These are phyloP conservation scores for Hansenula sp. DNA, from an alignment of 1,139 yeast genomes.

Conservation along the genomic window DNA sequence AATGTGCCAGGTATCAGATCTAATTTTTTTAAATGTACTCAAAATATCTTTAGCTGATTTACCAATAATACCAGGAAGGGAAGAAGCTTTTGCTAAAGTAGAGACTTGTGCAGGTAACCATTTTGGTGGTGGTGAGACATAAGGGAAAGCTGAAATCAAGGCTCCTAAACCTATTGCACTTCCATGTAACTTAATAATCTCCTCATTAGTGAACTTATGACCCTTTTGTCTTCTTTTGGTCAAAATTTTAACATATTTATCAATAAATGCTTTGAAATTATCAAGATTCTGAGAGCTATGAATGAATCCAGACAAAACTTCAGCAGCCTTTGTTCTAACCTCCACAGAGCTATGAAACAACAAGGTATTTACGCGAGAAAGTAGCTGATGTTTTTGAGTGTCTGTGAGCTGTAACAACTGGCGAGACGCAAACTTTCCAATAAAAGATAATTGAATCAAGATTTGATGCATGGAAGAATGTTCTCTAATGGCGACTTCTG, in stretches of 20 bases:
- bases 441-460: constrained; percentile 60
- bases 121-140: constrained; percentile 82
- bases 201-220: constrained; percentile 34
- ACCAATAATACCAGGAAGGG: constrained; percentile 74
- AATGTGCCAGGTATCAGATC: constrained; percentile 96
- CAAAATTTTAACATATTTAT: constrained; percentile 35
- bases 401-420: constrained; percentile 55
- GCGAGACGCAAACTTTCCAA: constrained; percentile 72
- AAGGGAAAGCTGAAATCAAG: constrained; percentile 85
- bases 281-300: constrained; percentile 63
- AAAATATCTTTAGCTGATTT: constrained; percentile 79
- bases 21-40: constrained; percentile 82
- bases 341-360: constrained; percentile 61
- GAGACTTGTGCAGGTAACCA: constrained; percentile 84
- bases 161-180: constrained; percentile 91
- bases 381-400: constrained; percentile 45
- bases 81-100: constrained; percentile 53
- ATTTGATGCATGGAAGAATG: constrained; percentile 63
- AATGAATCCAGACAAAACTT: constrained; percentile 74
- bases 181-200: constrained; percentile 62
- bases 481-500: constrained; percentile 46
- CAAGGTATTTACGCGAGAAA: constrained; percentile 50
- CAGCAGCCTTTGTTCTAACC: constrained; percentile 73
- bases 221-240: constrained; percentile 27
- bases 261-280: constrained; percentile 32